These are phyloP conservation scores for Penicillium robsamsonii DNA, from an alignment of 495 filamentous ascomycete genomes.

Conservation along the genomic window DNA sequence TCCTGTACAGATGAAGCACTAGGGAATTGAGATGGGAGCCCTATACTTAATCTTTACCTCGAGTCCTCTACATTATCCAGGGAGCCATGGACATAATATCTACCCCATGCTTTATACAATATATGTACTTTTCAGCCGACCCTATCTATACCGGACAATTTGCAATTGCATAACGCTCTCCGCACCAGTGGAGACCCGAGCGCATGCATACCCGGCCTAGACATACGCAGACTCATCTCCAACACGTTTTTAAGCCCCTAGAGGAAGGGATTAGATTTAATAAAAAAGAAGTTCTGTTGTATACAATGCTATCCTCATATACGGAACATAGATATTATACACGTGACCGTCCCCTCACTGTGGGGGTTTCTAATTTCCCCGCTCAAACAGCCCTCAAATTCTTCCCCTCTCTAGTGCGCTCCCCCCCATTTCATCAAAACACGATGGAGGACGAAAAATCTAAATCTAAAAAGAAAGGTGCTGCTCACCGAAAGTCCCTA, in stretches of 20 bases:
- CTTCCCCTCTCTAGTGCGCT: slow-evolving; percentile 28
- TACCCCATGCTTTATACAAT: not conserved
- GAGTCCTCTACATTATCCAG: not conserved
- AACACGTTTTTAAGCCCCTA: not conserved
- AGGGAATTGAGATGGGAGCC: not conserved
- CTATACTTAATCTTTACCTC: not conserved
- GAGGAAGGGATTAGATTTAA: too few species aligned
- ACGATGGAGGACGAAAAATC: slow-evolving; percentile 47
- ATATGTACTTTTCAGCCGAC: not conserved
- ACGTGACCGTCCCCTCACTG: slow-evolving; percentile 40
- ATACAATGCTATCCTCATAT: too few species aligned
- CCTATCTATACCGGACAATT: not conserved
- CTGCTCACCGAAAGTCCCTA: slow-evolving; percentile 46
- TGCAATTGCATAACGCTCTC: slow-evolving; percentile 2
- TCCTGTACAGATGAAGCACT: not conserved
- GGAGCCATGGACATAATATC: not conserved
- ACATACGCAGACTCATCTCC: not conserved
- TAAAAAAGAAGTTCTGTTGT: too few species aligned
- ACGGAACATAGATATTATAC: not conserved
- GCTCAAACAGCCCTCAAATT: slow-evolving; percentile 30
- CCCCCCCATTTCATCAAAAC: slow-evolving; percentile 34
- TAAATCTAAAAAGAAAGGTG: slow-evolving; percentile 47
- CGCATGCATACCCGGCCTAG: slow-evolving; percentile 6
- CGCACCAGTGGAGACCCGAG: slow-evolving; percentile 11
- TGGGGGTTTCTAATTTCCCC: slow-evolving; percentile 33